Evolutionary conservation across 164 flowering plant genomes (phyloP).

Genomic region (Dillenia suffruticosa): DNA sequence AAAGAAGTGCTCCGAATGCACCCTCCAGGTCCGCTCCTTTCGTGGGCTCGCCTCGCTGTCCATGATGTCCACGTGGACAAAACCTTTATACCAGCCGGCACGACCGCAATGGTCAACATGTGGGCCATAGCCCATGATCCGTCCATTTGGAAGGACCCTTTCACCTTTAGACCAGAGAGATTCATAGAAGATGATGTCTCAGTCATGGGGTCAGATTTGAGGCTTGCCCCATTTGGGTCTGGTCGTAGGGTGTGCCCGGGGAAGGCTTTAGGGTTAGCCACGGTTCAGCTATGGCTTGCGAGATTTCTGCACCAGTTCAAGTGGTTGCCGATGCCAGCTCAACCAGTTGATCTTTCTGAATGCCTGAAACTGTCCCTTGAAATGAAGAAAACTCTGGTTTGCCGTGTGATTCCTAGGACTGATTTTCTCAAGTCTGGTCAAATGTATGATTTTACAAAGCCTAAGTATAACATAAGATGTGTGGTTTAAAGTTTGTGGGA

Average conservation of each 20-base stretch:
- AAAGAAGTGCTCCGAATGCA: constrained; percentile 76
- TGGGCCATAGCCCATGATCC: constrained; percentile 87
- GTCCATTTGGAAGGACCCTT: constrained; percentile 68
- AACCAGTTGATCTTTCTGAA: constrained; percentile 66
- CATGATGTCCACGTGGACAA: constrained; percentile 64
- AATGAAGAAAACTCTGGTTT: constrained; percentile 59
- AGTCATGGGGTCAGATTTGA: constrained; percentile 66
- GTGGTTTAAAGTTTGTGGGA: too few relatives aligned
- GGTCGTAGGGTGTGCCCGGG: constrained; percentile 83
- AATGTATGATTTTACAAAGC: neutral
- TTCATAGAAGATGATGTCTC: constrained; percentile 60
- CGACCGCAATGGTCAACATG: constrained; percentile 94
- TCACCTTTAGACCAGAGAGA: constrained; percentile 58
- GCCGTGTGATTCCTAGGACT: constrained; percentile 28
- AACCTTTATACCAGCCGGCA: constrained; percentile 63
- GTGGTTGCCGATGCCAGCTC: constrained; percentile 36
- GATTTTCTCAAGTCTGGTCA: neutral
- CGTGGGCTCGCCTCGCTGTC: constrained; percentile 82
- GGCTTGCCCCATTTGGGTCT: constrained; percentile 80
- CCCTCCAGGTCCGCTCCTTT: constrained; percentile 86
- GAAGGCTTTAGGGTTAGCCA: constrained; percentile 58
- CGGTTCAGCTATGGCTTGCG: constrained; percentile 70
- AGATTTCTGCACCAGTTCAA: constrained; percentile 46
- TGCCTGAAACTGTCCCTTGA: constrained; percentile 65
- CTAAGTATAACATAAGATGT: neutral